Evolutionary conservation across 345 rosid species (phyloP), one percentile per base, ranked within the genome.

Genomic region (Clausena lansium): DNA sequence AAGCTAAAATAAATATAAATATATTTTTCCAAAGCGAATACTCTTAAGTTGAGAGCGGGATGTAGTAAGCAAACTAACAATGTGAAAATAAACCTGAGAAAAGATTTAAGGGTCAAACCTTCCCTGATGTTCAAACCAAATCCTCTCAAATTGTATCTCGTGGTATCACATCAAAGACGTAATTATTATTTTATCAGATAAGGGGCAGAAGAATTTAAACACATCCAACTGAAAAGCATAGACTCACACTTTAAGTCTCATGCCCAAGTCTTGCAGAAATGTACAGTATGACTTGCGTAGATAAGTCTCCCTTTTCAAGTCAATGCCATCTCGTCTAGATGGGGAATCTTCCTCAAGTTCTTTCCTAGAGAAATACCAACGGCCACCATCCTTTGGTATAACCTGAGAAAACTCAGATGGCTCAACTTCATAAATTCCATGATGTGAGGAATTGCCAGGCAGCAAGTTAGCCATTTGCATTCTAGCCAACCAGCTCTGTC

Each of bases 201-300:
- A 36, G 33, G 25, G 4, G 73, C 36, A 66, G 39, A 76, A 76
- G 30, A 64, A 55, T 55, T 55, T 50, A 70, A 76, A 39, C 66
- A 47, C 69, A 63, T 20, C 50, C 11, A 54, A 69, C n/a, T 38
- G 32, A 80, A 77, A 63, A n/a, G 67, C 28, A 69, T 32, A 73
- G 61, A 74, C 91, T 88, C 76, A 88, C 92, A 89, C 92, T 87
- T 89, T 89, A 67, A 89, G 88, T 76, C 89, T 80, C 90, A 89
- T 89, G 82, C 92, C 90, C 59, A 89, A 83, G 79, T 89, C 92
- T 77, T 89, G 92, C 70, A 89, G 68, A 82, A 84, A 89, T 69
- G 92, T 87, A 75, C 92, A 89, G 77, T 89, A 89, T 45, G 90
- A 87, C 81, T 87, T 89, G 77, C 90, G 84, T 24, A 89, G 79